Evolutionary conservation across 257 asterid genomes (phyloP), one percentile per base, ranked within the genome.

Genomic region (Catharanthus roseus): DNA sequence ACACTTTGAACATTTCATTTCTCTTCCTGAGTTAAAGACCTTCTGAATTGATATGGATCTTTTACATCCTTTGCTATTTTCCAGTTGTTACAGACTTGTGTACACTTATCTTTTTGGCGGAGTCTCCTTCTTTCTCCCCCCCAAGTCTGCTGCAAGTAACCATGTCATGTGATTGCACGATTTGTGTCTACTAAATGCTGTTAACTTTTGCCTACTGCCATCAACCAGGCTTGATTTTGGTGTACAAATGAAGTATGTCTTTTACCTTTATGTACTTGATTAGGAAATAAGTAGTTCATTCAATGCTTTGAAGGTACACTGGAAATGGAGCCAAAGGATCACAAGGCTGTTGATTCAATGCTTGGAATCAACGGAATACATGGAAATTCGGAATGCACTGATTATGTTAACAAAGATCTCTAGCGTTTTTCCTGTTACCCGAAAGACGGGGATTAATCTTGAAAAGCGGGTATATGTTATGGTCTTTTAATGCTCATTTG

Each of bases 251-350:
- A 5, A 33, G 7, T 39, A 3, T 57, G 16, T 71, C 16, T 24
- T 47, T 50, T 51, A 9, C 36, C 29, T 11, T 45, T 49, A 26
- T 41, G 2, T 5, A 31, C 34, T 60, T 68, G 16, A 58, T 71
- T 57, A 44, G 53, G 50, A 34, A 33, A 65, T 72, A 61, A 19
- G 49, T 49, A 70, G 50, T 39, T 66, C 21, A 23, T 67, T 72
- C 63, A 15, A 65, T 86, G 82, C 71, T 60, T 72, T 74, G 68
- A 79, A 95, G 99, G 97, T 95, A 76, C 99, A 95, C 78, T 95
- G 97, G 97, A 95, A 95, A 73, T 95, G 99, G 99, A 95, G 97
- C 85, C 99, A 95, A 76, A 87, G 97, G 77, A 89, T 95, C 80
- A 95, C 99, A 42, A 89, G 88, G 87, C 80, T 89, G 75, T 86